Conservation (phyloP, 2,329 filamentous ascomycete species). For the Penicillium sp. region DNA sequence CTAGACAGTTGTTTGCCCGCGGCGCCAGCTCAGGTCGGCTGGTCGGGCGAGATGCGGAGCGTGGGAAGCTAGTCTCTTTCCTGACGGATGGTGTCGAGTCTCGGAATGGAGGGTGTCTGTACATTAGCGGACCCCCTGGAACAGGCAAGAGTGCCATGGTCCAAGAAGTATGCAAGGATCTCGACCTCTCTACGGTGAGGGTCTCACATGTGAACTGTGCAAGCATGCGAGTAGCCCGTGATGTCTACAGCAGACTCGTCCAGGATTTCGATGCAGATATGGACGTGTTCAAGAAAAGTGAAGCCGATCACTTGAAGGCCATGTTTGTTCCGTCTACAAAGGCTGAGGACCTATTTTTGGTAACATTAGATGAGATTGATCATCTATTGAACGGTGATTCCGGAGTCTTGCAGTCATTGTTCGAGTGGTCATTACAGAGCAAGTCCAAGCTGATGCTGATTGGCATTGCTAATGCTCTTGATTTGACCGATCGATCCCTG, state of each 20-base stretch:
- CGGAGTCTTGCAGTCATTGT: conserved; percentile 88
- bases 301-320: conserved; percentile 66
- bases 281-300: conserved; percentile 65
- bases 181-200: conserved; percentile 58
- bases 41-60: conserved; percentile 73
- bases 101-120: conserved; percentile 75
- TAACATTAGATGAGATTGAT: conserved; percentile 93
- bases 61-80: conserved; percentile 67
- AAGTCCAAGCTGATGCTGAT: conserved; percentile 79
- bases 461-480: conserved; percentile 93
- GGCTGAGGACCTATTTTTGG: conserved; percentile 65
- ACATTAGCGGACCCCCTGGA: conserved; percentile 92
- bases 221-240: conserved; percentile 85
- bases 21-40: conserved; percentile 73
- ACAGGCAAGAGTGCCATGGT: conserved; percentile 97
- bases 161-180: conserved; percentile 69
- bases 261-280: conserved; percentile 66
- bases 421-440: conserved; percentile 89
- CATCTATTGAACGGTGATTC: conserved; percentile 86
- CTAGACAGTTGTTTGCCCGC: conserved; percentile 82
- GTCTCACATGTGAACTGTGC: conserved; percentile 92
- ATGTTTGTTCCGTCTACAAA: conserved; percentile 68
- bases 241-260: conserved; percentile 78
- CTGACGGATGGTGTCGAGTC: conserved; percentile 64
- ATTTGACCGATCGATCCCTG: conserved; percentile 91